phyloP scores from a whole-genome alignment of 2,329 filamentous ascomycete species.

The Tolypocladium nubicola region DNA sequence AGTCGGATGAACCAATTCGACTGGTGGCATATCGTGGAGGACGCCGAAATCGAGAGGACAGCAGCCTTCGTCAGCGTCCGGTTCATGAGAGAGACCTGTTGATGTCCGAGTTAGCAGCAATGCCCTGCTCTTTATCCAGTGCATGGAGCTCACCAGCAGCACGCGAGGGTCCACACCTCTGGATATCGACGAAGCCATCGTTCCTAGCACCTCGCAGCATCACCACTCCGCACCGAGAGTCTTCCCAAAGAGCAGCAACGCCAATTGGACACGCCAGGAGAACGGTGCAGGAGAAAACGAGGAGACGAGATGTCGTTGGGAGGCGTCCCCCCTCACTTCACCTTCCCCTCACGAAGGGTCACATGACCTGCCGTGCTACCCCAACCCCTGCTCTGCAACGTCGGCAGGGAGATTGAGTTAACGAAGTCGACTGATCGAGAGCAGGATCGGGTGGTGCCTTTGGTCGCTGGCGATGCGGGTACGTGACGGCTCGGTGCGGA shows the following conservation, averaged over 20 bases:
- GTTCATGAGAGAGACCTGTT: neutral
- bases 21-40: neutral
- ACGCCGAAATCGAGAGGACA: neutral
- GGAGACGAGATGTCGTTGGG: neutral
- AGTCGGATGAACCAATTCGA: neutral
- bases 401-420: neutral
- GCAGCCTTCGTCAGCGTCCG: neutral
- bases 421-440: neutral
- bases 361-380: constrained; percentile 17
- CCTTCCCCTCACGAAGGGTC: constrained; percentile 19
- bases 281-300: neutral
- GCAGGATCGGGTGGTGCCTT: neutral
- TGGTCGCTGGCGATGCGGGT: neutral
- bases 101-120: neutral
- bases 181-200: neutral
- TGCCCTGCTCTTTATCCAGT: neutral
- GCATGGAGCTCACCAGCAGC: neutral
- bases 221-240: neutral
- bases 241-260: neutral
- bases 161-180: neutral
- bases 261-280: neutral
- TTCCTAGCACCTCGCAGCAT: neutral
- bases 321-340: constrained; percentile 5
- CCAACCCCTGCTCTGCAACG: constrained; percentile 4
- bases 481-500: neutral